Percentiles rank a stretch among this genome's conserved stretches.
Evolutionary conservation across 2,329 filamentous ascomycete species (phyloP).

Genomic region (Pestalotiopsis sp.): DNA sequence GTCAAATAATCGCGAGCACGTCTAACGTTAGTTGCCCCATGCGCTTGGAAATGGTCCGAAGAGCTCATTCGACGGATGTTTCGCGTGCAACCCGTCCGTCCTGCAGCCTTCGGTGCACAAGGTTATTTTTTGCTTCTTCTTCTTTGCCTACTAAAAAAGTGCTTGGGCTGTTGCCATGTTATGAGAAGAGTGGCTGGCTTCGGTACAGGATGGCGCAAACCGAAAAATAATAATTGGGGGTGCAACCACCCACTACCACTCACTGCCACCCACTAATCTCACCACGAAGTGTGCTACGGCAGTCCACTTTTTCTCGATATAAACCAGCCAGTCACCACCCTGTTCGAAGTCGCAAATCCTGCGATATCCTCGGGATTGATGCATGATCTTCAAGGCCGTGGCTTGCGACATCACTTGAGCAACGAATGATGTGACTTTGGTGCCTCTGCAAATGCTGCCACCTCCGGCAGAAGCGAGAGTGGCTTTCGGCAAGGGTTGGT

Average conservation of each 20-base stretch:
- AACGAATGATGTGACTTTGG: conserved; percentile 11
- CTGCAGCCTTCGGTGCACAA: conserved; percentile 2
- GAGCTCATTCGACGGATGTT: conserved; percentile 11
- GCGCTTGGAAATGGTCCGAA: neutral
- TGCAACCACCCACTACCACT: neutral
- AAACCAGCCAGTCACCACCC: neutral
- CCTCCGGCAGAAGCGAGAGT: conserved; percentile 4
- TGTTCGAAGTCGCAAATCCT: neutral
- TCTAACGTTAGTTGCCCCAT: neutral
- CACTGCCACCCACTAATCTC: neutral
- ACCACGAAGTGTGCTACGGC: neutral
- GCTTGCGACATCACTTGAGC: neutral
- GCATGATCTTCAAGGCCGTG: neutral
- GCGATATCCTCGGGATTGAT: neutral
- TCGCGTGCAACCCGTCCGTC: neutral
- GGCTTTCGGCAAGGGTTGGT: neutral
- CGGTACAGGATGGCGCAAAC: neutral
- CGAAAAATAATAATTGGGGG: neutral
- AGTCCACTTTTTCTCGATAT: neutral
- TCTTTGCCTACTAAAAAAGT: neutral
- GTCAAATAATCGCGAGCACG: conserved; percentile 1
- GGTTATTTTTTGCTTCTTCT: neutral
- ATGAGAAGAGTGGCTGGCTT: conserved; percentile 1
- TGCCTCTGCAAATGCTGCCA: conserved; percentile 3
- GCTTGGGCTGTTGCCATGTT: neutral